Evolutionary conservation across 176 grass and related monocot species (phyloP), one percentile per base, ranked within the genome.

Genomic region (Triticum timopheevii): DNA sequence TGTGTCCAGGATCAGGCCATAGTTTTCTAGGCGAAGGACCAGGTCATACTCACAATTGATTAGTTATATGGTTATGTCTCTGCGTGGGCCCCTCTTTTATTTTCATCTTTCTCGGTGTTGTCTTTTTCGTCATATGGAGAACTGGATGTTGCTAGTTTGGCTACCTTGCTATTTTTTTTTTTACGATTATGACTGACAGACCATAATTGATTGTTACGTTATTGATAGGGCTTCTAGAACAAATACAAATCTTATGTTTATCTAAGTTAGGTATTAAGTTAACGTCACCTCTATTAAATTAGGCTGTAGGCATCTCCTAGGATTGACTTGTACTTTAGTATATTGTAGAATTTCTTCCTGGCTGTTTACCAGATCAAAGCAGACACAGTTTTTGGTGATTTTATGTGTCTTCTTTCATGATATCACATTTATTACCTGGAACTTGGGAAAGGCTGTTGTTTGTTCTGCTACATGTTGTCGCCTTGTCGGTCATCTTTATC

Each of bases 161-260:
- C 33, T 35, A 22, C 22, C 31, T 61, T 8, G 25, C 16, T 65
- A 11, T 65, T 19, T n/a, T 44, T 20, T 50, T 50, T 45, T 82
- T 75, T 69, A 23, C 16, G 84, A 90, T 77, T 78, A 64, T 78
- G 88, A 78, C 52, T 71, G 78, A 61, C 40, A 19, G 38, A 22
- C 64, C 72, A 82, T 78, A 34, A 17, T 35, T 49, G 83, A 77
- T 52, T 4, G 27, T 81, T 76, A 38, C 69, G 25, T 85, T 69
- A 22, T 86, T 86, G 36, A 61, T 33, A 13, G n/a, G 63, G 50
- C 63, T 82, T 82, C 84, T 90, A 81, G 88, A 65, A 16, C 17
- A 4, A 17, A 40, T 50, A 65, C 10, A 40, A 36, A 54, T 63
- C 11, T 56, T 80, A n/a, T 84, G 74, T 39, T 56, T 73, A 64